Evolutionary conservation across 345 rosid genomes (phyloP), one percentile per base, ranked within the genome.

Genomic region (Bruguiera parviflora): DNA sequence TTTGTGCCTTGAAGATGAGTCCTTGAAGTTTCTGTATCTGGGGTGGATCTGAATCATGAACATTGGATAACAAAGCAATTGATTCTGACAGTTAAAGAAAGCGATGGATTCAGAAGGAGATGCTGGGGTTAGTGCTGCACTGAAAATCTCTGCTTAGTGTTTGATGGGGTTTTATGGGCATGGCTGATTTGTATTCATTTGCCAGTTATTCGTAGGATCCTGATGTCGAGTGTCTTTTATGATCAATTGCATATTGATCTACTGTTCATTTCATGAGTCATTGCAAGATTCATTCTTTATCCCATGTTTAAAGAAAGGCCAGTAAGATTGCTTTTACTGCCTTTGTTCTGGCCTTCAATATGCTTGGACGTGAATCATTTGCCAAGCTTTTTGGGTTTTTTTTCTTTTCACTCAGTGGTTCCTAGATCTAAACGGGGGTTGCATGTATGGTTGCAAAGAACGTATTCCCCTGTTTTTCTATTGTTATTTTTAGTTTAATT

Each of bases 91-190:
- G 20, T 32, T 22, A 25, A 27, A 25, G 22, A 33, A 8, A 46
- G 61, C 53, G 43, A 73, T 73, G 77, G 71, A 61, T 29, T 31
- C 25, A 58, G 63, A 67, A 35, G 77, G 58, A 67, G 77, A 61
- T 52, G 35, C 63, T 13, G 66, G 67, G 67, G 77, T 73, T 53
- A 67, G 77, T 73, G 24, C 15, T 39, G 13, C 5, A 63, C 15
- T 61, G 28, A 16, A 35, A 63, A 39, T n/a, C 65, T 35, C 15
- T n/a, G 65, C 65, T 63, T 63, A 5, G 0, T 59, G 49, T 51
- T 31, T 63, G 39, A n/a, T 39, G 33, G 10, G 8, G 8, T 10
- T 57, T 25, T 4, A 24, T 47, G 49, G n/a, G 35, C 35, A n/a
- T 58, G 11, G 52, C 55, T 60, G 19, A 16, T 39, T 37, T 53